A percentile compares a stretch with the other conserved stretches of the same genome.
These are phyloP conservation scores for Collariella sp. DNA, from an alignment of 495 filamentous ascomycete species.

Conservation along the genomic window DNA sequence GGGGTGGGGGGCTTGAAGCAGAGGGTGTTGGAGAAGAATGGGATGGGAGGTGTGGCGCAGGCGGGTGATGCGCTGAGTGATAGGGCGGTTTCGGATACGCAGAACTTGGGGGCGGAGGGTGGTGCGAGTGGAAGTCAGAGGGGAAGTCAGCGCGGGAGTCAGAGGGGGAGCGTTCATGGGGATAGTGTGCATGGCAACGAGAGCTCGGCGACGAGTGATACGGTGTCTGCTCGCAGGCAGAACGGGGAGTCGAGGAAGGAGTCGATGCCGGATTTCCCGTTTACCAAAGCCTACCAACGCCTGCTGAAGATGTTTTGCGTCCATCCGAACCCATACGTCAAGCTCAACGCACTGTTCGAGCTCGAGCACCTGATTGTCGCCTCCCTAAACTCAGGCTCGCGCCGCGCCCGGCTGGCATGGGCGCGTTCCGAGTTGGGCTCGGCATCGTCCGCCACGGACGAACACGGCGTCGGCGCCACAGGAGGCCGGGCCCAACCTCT, in stretches of 20 bases:
- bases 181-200: conserved; percentile 31
- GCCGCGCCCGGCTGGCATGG: conserved; percentile 27
- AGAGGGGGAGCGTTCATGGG: conserved; percentile 24
- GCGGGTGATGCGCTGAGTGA: conserved; percentile 20
- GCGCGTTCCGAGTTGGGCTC: conserved; percentile 30
- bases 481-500: conserved; percentile 36
- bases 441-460: conserved; percentile 26
- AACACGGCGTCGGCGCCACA: conserved; percentile 14
- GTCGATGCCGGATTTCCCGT: conserved; percentile 54
- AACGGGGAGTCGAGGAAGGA: conserved; percentile 32
- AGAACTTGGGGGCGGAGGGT: conserved; percentile 21
- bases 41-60: conserved; percentile 35
- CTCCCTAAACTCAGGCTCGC: conserved; percentile 50
- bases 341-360: conserved; percentile 76
- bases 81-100: conserved; percentile 23
- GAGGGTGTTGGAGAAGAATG: conserved; percentile 51
- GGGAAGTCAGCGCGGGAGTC: conserved; percentile 13
- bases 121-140: conserved; percentile 24
- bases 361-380: conserved; percentile 73
- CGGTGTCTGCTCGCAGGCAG: conserved; percentile 26
- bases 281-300: conserved; percentile 64
- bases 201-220: conserved; percentile 36
- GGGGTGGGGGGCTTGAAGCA: conserved; percentile 41
- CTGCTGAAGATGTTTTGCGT: conserved; percentile 81
- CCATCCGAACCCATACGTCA: conserved; percentile 79